phyloP scores from a whole-genome alignment of 2,329 filamentous ascomycete genomes.

The Aspergillus neotritici region DNA sequence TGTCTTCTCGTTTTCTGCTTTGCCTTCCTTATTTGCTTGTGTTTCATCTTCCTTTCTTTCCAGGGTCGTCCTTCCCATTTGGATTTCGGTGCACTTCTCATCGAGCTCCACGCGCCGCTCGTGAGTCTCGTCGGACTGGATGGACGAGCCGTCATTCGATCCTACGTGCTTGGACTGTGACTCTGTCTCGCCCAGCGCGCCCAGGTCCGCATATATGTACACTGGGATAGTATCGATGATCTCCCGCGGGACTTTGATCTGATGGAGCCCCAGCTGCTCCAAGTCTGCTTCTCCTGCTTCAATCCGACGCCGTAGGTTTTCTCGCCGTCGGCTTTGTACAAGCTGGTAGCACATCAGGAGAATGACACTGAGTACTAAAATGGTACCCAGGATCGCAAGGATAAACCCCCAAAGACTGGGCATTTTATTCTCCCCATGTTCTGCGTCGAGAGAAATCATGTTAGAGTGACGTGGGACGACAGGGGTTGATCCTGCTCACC shows the following conservation, averaged over 20 bases:
- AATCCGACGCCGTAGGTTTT: conserved; percentile 63
- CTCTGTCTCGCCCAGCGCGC: conserved; percentile 6
- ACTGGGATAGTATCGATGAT: conserved; percentile 70
- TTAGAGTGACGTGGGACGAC: too few species aligned
- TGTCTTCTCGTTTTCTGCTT: neutral
- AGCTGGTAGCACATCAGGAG: conserved; percentile 69
- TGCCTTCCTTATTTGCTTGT: neutral
- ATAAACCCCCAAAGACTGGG: conserved; percentile 76
- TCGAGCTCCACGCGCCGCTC: neutral
- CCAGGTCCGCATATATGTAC: conserved; percentile 60
- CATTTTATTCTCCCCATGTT: conserved; percentile 36
- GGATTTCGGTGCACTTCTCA: too few species aligned
- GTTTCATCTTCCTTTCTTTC: too few species aligned
- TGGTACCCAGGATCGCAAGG: conserved; percentile 74
- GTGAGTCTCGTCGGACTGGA: neutral
- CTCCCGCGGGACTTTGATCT: conserved; percentile 66
- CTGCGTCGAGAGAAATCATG: conserved; percentile 3
- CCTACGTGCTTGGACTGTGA: neutral
- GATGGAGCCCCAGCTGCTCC: conserved; percentile 78
- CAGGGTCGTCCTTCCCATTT: too few species aligned
- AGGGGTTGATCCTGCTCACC: conserved; percentile 24
- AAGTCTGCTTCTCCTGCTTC: conserved; percentile 75
- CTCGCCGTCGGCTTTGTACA: conserved; percentile 66
- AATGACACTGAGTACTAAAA: conserved; percentile 60
- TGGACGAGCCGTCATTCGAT: neutral